Evolutionary conservation across 768 basidiomycete species (phyloP), one percentile per base, ranked within the genome.

Genomic region (Panus rudis): DNA sequence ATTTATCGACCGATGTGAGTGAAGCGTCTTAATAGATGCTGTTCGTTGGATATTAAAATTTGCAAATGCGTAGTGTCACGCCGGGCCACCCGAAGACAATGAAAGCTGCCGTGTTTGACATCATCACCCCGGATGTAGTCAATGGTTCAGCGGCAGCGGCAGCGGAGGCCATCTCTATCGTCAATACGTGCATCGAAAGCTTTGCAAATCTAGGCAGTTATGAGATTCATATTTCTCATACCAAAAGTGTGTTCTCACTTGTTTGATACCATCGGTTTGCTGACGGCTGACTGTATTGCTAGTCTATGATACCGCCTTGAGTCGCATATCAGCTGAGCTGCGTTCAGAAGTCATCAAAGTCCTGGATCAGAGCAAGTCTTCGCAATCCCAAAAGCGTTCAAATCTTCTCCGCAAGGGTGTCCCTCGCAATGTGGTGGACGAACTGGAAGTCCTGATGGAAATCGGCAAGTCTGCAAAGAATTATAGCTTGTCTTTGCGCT

Each of bases 31-130:
- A 2, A 35, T 37, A n/a, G 7, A 8, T 17, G 8, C 33, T 35
- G 21, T 6, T 7, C 7, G 7, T 35, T 17, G 7, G 8, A 17
- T 7, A 14, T 35, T 7, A 35, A 7, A 16, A 20, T 35, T 17
- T 17, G 21, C 31, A n/a, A n/a, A n/a, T n/a, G n/a, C 33, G 2
- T 52, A 87, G 84, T 45, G 59, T 72, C 17, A 74, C 80, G 21
- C 71, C 80, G 3, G 87, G 85, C 3, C 88, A 90, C 58, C 88
- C 87, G 0, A 78, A 76, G 48, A 68, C 72, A 37, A 69, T 72
- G 42, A 88, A 87, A 54, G 84, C 81, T 1, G 88, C 88, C 0
- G 72, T 85, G 17, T 81, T 90, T 49, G 89, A 92, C 58, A 88
- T 92, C 41, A 83, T 92, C 47, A 84, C 84, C 10, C 78, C 79